Conservation (phyloP, 2,329 filamentous ascomycete species). For the Chaetomiaceae sp. region DNA sequence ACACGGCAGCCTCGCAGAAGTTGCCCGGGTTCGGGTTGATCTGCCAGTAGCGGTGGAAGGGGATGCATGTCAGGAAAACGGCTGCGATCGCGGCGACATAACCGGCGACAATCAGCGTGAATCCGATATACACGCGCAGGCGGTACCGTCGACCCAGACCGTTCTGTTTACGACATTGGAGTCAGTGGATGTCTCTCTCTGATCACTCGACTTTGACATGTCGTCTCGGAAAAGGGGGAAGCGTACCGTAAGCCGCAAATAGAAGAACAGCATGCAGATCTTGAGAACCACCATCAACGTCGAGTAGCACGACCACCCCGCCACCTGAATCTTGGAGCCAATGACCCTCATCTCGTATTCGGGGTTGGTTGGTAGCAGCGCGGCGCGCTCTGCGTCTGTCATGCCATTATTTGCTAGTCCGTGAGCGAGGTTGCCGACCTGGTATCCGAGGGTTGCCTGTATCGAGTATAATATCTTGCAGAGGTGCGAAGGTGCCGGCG, state of each 20-base stretch:
- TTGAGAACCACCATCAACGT: conserved; percentile 50
- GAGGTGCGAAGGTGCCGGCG: neutral
- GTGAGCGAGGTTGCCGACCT: conserved; percentile 41
- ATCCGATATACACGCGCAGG: conserved; percentile 43
- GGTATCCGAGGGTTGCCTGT: conserved; percentile 45
- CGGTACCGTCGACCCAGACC: conserved; percentile 36
- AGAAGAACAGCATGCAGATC: conserved; percentile 50
- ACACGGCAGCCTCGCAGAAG: conserved; percentile 43
- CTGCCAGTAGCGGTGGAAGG: conserved; percentile 48
- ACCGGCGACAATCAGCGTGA: conserved; percentile 39
- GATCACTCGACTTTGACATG: no score
- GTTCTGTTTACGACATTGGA: conserved; percentile 21
- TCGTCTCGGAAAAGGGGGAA: neutral
- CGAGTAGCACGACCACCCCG: conserved; percentile 51
- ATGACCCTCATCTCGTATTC: conserved; percentile 40
- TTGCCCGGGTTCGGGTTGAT: conserved; percentile 51
- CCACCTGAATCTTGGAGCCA: conserved; percentile 48
- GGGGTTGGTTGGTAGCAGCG: conserved; percentile 37
- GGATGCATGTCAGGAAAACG: conserved; percentile 44
- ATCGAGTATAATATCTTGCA: conserved; percentile 44
- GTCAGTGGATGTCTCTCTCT: no score
- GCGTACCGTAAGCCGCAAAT: conserved; percentile 43
- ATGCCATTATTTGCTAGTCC: conserved; percentile 52
- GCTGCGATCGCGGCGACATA: conserved; percentile 43
- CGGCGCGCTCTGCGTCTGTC: conserved; percentile 43